Evolutionary conservation across 441 rosid species (phyloP).

Genomic region (Erysimum cheiri): DNA sequence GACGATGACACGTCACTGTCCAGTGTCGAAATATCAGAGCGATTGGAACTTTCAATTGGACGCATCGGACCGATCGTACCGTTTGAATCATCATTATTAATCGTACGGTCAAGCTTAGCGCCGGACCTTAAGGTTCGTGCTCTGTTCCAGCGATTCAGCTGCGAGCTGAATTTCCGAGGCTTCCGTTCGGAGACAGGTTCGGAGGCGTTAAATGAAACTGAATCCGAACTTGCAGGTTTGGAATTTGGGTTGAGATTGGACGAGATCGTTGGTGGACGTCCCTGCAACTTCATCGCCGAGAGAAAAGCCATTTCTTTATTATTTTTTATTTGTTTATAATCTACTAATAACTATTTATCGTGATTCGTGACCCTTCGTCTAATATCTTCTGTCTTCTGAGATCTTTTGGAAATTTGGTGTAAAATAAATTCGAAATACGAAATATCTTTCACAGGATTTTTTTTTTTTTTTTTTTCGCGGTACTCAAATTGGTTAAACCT

Average conservation of each 20-base stretch:
- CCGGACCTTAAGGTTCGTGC: constrained; percentile 82
- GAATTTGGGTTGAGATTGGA: constrained; percentile 33
- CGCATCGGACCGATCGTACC: constrained; percentile 27
- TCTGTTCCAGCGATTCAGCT: constrained; percentile 84
- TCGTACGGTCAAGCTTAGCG: constrained; percentile 62
- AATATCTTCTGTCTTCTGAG: constrained; percentile 34
- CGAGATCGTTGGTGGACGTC: constrained; percentile 45
- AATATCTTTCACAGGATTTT: not conserved
- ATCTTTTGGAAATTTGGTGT: not conserved
- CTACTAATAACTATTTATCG: constrained; percentile 24
- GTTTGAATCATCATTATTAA: constrained; percentile 30
- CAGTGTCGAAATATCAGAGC: constrained; percentile 21
- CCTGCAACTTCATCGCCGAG: constrained; percentile 46
- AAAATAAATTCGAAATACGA: not conserved
- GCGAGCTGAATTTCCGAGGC: constrained; percentile 64
- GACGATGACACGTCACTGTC: constrained; percentile 42
- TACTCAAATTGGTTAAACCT: not conserved
- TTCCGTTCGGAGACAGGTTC: constrained; percentile 47
- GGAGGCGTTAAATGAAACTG: constrained; percentile 36
- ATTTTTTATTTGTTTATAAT: not conserved
- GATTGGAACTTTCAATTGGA: constrained; percentile 19
- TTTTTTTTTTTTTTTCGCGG: not conserved
- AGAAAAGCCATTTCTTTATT: constrained; percentile 47
- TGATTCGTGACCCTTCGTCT: no score
- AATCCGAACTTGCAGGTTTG: constrained; percentile 38